Conservation (phyloP, 192 early-diverging fungal species). For the Linnemannia zychae region DNA sequence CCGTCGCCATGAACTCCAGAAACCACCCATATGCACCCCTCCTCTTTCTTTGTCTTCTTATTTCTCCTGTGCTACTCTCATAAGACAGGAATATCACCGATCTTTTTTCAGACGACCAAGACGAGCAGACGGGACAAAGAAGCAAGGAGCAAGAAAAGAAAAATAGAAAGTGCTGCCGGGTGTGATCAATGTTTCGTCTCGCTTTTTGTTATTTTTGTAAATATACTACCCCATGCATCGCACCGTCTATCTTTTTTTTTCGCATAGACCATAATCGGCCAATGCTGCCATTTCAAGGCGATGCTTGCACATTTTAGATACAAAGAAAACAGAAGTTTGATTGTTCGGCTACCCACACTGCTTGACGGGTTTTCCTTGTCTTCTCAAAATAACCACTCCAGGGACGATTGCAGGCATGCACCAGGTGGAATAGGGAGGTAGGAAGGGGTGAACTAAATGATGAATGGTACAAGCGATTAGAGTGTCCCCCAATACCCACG, state of each 20-base stretch:
- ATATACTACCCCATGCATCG: background rate
- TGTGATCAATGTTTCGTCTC: slow-evolving; percentile 3
- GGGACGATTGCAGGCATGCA: background rate
- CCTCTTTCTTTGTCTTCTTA: background rate
- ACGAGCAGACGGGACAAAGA: background rate
- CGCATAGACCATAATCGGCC: background rate
- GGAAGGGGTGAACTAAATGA: background rate
- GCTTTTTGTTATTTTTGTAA: background rate
- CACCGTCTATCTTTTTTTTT: background rate
- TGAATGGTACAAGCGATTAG: background rate
- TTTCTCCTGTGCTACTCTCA: background rate
- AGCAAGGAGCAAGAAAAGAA: background rate
- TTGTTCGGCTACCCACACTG: background rate
- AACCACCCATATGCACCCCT: background rate
- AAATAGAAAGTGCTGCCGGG: background rate
- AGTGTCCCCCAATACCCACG: background rate
- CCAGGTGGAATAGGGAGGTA: background rate
- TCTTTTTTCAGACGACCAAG: background rate
- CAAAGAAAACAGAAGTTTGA: background rate
- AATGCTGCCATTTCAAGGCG: background rate
- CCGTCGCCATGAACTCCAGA: background rate
- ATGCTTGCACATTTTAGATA: background rate
- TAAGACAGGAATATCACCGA: background rate
- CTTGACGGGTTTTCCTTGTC: background rate
- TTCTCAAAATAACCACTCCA: background rate